These are phyloP conservation scores for Ramaria rubella DNA, from an alignment of 768 basidiomycete genomes.

Conservation along the genomic window DNA sequence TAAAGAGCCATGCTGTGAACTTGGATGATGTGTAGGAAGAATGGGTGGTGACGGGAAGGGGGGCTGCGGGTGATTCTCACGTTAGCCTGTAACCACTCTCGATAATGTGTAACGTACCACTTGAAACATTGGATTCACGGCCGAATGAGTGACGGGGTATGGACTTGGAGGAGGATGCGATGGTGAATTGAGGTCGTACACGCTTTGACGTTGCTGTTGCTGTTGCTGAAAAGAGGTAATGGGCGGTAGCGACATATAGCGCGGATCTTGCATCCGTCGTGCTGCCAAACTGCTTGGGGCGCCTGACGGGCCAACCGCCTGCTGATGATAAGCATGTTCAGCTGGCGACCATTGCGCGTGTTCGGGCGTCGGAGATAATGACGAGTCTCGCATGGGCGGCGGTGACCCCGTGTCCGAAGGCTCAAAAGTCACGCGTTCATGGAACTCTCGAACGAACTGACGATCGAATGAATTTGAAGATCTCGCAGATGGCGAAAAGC, in stretches of 20 bases:
- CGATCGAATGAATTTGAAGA: conserved; percentile 79
- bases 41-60: conserved; percentile 42
- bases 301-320: background rate
- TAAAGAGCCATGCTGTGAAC: conserved; percentile 41
- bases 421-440: conserved; percentile 62
- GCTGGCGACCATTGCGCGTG: conserved; percentile 6
- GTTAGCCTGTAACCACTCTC: background rate
- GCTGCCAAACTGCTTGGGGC: conserved; percentile 22
- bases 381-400: conserved; percentile 68
- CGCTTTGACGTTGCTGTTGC: conserved; percentile 36
- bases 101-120: conserved; percentile 52
- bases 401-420: conserved; percentile 63
- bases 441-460: conserved; percentile 69
- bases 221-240: conserved; percentile 29
- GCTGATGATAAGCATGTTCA: conserved; percentile 2
- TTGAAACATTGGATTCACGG: conserved; percentile 85
- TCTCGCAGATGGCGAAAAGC: conserved; percentile 60
- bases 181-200: conserved; percentile 42
- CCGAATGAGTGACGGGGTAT: conserved; percentile 53
- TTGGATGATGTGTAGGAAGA: conserved; percentile 22
- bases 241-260: conserved; percentile 33
- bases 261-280: conserved; percentile 33
- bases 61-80: conserved; percentile 40
- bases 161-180: conserved; percentile 57
- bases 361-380: conserved; percentile 53